Conservation (phyloP, 805 yeast genomes). For the Yarrowia phangngaensis region DNA sequence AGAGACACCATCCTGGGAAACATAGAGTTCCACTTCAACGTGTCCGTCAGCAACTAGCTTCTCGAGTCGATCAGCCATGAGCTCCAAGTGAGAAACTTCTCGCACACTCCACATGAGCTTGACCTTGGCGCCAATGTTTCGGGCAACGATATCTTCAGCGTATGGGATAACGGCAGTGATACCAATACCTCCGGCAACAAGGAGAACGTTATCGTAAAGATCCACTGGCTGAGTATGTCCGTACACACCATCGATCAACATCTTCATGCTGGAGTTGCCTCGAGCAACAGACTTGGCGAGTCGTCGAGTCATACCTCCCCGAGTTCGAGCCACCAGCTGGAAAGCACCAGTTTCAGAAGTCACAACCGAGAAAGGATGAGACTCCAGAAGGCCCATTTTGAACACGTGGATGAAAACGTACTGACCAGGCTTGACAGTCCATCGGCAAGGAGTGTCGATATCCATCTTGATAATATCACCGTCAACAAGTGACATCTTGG, state of each 20-base stretch:
- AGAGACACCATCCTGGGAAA: constrained; percentile 1
- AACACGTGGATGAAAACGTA: constrained; percentile 55
- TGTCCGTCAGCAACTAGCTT: constrained; percentile 37
- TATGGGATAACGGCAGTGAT: constrained; percentile 54
- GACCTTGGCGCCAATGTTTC: constrained; percentile 29
- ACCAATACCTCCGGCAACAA: constrained; percentile 65
- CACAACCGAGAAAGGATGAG: constrained; percentile 63
- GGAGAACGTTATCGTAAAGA: constrained; percentile 47
- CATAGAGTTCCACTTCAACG: constrained; percentile 29
- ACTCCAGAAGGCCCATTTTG: constrained; percentile 53
- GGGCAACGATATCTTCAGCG: constrained; percentile 38
- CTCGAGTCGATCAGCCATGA: constrained; percentile 31
- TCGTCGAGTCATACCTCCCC: constrained; percentile 51
- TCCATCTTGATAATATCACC: constrained; percentile 50
- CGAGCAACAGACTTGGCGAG: constrained; percentile 39
- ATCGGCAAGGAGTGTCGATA: constrained; percentile 50
- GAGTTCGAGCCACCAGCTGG: constrained; percentile 49
- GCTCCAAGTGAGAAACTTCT: constrained; percentile 27
- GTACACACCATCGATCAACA: constrained; percentile 60
- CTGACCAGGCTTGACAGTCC: constrained; percentile 59
- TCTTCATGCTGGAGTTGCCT: constrained; percentile 40
- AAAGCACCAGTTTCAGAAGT: constrained; percentile 44
- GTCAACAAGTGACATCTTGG: constrained; percentile 44
- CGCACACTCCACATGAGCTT: constrained; percentile 37
- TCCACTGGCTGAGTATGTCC: constrained; percentile 50